Evolutionary conservation across 1,139 yeast genomes (phyloP), one percentile per base, ranked within the genome.

Genomic region (Kodamaea suecica): DNA sequence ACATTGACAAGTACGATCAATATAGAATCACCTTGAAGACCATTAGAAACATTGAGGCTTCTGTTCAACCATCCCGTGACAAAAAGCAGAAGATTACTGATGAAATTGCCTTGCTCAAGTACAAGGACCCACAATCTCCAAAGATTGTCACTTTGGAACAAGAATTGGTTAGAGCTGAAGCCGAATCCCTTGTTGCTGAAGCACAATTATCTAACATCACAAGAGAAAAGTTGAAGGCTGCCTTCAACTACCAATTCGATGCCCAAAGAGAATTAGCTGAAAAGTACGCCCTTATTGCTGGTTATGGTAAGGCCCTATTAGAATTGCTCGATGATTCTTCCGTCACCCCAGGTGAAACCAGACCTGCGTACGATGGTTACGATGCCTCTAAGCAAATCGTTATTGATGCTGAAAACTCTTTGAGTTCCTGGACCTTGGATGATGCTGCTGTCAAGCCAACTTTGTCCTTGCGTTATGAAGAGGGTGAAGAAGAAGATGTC

Each of bases 261-360:
- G 88, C 97, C 42, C 75, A 88, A 53, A 84, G 95, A 64, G 98
- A 92, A 73, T 88, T 84, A 70, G 83, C 95, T 52, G 98, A 92
- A 75, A 92, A 92, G 73, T 74, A 85, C 53, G 97, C 97, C 36
- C 75, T 92, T 59, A 87, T 92, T 70, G 97, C 97, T 50, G 97
- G 97, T 52, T 92, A 92, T 76, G 97, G 98, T 68, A 92, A 90
- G 77, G 97, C 97, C 33, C 72, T 92, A 46, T 78, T 92, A 61
- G 97, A 92, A 73, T 80, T 92, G 61, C 78, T 92, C 61, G 97
- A 92, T 63, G 97, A 90, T 65, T 72, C 95, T 50, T 94, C 97
- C 44, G 97, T 92, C 49, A 90, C 97, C 47, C 98, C 98, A 47
- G 98, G 98, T 72, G 98, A 92, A 75, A 86, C 96, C 44, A 87